Conservation (phyloP, 805 yeast genomes). For the Candida chilensis region DNA sequence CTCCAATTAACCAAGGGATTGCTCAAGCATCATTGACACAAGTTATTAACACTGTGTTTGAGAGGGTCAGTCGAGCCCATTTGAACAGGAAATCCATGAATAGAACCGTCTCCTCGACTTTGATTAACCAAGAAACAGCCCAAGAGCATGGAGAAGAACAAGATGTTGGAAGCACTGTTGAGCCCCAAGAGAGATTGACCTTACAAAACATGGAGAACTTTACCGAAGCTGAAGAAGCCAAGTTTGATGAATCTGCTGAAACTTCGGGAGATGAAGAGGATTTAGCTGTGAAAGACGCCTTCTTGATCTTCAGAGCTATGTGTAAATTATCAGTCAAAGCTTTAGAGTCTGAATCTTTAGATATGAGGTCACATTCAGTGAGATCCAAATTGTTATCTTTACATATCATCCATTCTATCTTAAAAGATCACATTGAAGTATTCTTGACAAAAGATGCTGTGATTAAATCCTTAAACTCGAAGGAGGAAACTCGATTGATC, state of each 20-base stretch:
- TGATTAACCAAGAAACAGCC: slow-evolving; percentile 4
- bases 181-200: slow-evolving; percentile 32
- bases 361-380: slow-evolving; percentile 85
- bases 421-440: slow-evolving; percentile 77
- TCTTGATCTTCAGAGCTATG: slow-evolving; percentile 88
- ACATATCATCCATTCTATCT: slow-evolving; percentile 78
- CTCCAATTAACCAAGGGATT: slow-evolving; percentile 78
- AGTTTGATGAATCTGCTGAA: slow-evolving; percentile 36
- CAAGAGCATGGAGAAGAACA: slow-evolving; percentile 17
- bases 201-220: slow-evolving; percentile 50
- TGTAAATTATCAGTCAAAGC: slow-evolving; percentile 84
- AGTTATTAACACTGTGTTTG: slow-evolving; percentile 79
- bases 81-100: slow-evolving; percentile 12
- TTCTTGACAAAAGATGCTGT: slow-evolving; percentile 54
- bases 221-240: slow-evolving; percentile 45
- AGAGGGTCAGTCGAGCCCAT: slow-evolving; percentile 33
- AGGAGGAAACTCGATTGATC: slow-evolving; percentile 53
- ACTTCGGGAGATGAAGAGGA: slow-evolving; percentile 51
- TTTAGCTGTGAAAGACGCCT: slow-evolving; percentile 79
- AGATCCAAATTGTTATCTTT: slow-evolving; percentile 85
- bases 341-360: slow-evolving; percentile 66
- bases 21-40: slow-evolving; percentile 96
- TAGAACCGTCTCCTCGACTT: too few relatives aligned
- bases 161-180: slow-evolving; percentile 7
- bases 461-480: slow-evolving; percentile 36